Conservation (phyloP, 2,329 filamentous ascomycete species). For the Zasmidium cellare region DNA sequence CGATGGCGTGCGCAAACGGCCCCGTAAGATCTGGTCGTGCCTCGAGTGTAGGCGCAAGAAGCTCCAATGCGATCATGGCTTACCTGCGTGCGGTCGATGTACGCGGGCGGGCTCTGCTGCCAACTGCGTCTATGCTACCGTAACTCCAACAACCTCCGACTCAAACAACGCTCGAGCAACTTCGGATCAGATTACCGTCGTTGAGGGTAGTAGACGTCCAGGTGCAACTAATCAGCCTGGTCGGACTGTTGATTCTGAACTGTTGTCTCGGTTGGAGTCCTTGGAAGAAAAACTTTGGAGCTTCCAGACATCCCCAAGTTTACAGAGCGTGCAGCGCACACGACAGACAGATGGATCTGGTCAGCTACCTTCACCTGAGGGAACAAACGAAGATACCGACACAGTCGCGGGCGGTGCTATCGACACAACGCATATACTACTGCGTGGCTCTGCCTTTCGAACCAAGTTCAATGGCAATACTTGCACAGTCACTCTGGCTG, state of each 20-base stretch:
- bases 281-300: background rate
- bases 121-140: background rate
- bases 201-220: background rate
- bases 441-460: background rate
- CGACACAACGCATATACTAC: background rate
- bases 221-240: background rate
- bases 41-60: background rate
- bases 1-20: slow-evolving; percentile 54
- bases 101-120: background rate
- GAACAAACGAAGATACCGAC: background rate
- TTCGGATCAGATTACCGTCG: background rate
- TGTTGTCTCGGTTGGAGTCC: background rate
- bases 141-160: background rate
- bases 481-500: background rate
- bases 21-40: slow-evolving; percentile 1
- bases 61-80: slow-evolving; percentile 1
- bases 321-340: background rate
- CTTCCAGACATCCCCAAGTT: background rate
- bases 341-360: background rate
- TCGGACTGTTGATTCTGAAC: background rate
- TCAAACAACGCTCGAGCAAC: background rate
- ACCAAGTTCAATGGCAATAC: slow-evolving; percentile 3
- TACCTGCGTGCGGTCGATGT: slow-evolving; percentile 1
- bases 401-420: background rate
- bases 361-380: background rate